Evolutionary conservation across 1,284 basidiomycete genomes (phyloP), one percentile per base, ranked within the genome.

Genomic region (Retiboletus flavoniger): DNA sequence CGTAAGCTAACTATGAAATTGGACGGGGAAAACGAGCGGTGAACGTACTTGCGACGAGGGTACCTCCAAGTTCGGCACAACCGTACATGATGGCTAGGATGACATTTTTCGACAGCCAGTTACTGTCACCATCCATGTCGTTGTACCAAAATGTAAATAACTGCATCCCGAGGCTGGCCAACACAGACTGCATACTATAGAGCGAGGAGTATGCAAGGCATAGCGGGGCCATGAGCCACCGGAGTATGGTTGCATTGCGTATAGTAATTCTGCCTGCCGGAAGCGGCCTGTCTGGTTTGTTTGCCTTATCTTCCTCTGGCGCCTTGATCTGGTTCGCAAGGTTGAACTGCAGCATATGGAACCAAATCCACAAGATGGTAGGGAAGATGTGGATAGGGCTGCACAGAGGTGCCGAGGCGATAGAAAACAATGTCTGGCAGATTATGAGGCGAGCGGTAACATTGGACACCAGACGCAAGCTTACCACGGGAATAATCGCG

Each of bases 291-390:
- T 69, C 69, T 4, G 70, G 65, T 48, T 79, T 75, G 61, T 78
- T 78, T 26, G 63, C 32, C n/a, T 49, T 56, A 59, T 80, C 78
- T 57, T 79, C 78, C 13, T 71, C 69, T 3, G 67, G 64, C 4
- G 63, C 61, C 14, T 73, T 62, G 42, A 66, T 69, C 60, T 79
- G 78, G 50, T 79, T 79, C 1, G 78, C 71, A 24, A 79, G 60
- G 46, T 72, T 60, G 55, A 74, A 74, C 36, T 77, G 75, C 8
- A 80, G 63, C 2, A 74, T 55, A 40, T 80, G 74, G 2, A 74
- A 35, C 74, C 71, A 79, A 5, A 75, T 63, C 78, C 78, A 80
- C 24, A 72, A 60, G 0, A 69, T 45, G 0, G 64, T 56, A 21
- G 72, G 68, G 2, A 62, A 32, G 11, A 74, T 54, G 9, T 59